phyloP scores from a whole-genome alignment of 352 stramenopile species.

The Phytophthora ohioensis region DNA sequence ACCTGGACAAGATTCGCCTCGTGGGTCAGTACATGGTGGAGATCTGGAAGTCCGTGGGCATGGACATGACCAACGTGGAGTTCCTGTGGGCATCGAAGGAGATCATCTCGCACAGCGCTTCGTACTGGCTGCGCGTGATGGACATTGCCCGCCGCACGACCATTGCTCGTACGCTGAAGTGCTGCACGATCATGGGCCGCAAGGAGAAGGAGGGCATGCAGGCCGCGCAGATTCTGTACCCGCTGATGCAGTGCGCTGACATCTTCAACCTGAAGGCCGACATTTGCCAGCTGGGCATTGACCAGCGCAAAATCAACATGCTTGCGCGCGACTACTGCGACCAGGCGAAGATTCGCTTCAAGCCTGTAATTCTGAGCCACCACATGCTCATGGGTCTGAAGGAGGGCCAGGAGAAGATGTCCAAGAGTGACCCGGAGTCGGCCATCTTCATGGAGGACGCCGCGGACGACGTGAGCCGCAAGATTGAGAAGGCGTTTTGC shows the following conservation, averaged over 20 bases:
- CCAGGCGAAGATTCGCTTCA: conserved; percentile 93
- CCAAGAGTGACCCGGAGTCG: conserved; percentile 98
- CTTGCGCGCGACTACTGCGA: conserved; percentile 99
- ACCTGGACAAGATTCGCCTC: conserved; percentile 97
- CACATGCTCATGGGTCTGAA: conserved; percentile 99
- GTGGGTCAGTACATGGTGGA: conserved; percentile 98
- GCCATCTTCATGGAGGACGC: conserved; percentile 99
- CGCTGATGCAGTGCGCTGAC: conserved; percentile 99
- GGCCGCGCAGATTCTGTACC: conserved; percentile 97
- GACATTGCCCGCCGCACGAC: conserved; percentile 94
- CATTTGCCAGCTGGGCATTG: conserved; percentile 99
- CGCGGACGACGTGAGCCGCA: conserved; percentile 94
- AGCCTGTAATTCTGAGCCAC: conserved; percentile 98
- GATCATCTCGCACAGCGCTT: conserved; percentile 90
- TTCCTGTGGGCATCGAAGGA: conserved; percentile 99
- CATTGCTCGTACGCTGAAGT: conserved; percentile 96
- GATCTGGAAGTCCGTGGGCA: conserved; percentile 99
- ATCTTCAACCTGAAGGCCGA: conserved; percentile 99
- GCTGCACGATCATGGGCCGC: conserved; percentile 99
- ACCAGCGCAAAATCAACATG: conserved; percentile 99
- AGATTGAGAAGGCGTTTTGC: conserved; percentile 99
- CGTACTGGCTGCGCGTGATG: conserved; percentile 95
- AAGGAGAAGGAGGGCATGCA: conserved; percentile 92
- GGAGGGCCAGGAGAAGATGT: conserved; percentile 99
- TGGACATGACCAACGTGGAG: conserved; percentile 99